Evolutionary conservation across 129 eudicot genomes (phyloP).

Genomic region (Erigeron canadensis): DNA sequence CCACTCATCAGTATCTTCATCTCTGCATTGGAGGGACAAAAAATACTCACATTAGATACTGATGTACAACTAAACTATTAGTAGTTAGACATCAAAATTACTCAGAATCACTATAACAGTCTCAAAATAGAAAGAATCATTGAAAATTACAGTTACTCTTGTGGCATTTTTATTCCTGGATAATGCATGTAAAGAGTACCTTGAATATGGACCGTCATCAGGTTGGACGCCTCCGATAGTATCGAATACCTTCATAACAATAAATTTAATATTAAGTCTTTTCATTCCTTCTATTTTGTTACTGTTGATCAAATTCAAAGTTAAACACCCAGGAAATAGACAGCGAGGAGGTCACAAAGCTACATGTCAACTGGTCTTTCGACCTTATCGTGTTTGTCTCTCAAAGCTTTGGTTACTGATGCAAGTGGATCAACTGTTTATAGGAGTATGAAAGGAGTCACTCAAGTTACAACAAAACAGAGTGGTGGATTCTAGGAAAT

Average conservation of each 20-base stretch:
- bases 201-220: constrained; percentile 65
- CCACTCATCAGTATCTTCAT: constrained; percentile 92
- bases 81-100: constrained; percentile 21
- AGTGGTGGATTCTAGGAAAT: neutral
- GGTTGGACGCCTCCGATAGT: constrained; percentile 60
- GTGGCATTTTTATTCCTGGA: constrained; percentile 19
- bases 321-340: neutral
- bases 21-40: constrained; percentile 57
- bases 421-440: constrained; percentile 4
- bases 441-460: constrained; percentile 17
- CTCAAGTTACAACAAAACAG: constrained; percentile 3
- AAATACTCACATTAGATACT: constrained; percentile 24
- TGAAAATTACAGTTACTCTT: constrained; percentile 9
- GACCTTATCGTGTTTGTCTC: constrained; percentile 2
- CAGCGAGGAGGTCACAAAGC: neutral
- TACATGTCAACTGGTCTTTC: constrained; percentile 15
- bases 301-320: neutral
- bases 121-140: neutral
- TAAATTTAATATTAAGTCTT: constrained; percentile 20
- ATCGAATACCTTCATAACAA: constrained; percentile 71
- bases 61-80: constrained; percentile 16
- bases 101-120: neutral
- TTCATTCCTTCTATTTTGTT: neutral
- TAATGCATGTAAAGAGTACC: constrained; percentile 45
- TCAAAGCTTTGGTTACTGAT: constrained; percentile 8